Evolutionary conservation across 208 protist genomes (phyloP), one percentile per base, ranked within the genome.

Genomic region (Wallacemonas collosoma): DNA sequence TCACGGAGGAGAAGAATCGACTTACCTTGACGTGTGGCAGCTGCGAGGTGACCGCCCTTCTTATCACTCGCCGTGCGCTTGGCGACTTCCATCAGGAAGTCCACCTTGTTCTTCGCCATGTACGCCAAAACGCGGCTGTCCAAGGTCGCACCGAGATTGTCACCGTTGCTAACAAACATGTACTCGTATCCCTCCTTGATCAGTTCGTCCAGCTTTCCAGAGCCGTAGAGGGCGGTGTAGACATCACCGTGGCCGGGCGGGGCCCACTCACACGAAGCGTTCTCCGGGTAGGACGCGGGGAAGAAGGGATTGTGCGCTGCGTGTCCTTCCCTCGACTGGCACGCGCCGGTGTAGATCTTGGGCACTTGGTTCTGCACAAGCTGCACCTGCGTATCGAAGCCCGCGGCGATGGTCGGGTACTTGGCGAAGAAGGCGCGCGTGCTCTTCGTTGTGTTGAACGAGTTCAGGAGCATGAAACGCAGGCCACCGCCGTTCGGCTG

Each of bases 181-280:
- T 98, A 99, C 66, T 98, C 86, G 75, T 95, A 98, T 43, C 98
- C 98, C 67, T 92, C 76, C 7, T 77, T 15, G 11, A 94, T 39
- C 15, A 98, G 82, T 4, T 84, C 68, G 47, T 97, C 75, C 53
- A 98, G 82, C 80, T 89, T 95, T 57, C 97, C 97, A 61, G 86
- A 94, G 54, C 92, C 87, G 61, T 95, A 86, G 11, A 99, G 86
- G 8, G 95, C 88, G 12, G 87, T 92, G 85, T 99, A 99, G 41
- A 99, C 77, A 77, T 99, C 98, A 26, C 99, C 99, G 80, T 99
- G 99, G n/a, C 99, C 99, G 8, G 99, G 98, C 35, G 99, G 99
- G 69, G 98, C 98, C 97, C 96, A 99, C 77, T 98, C 87, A 74
- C 71, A 85, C 14, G 39, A 56, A 38, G 77, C 71, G 66, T 89